phyloP scores from a whole-genome alignment of 1,284 basidiomycete species.

The Moesziomyces parantarcticus region DNA sequence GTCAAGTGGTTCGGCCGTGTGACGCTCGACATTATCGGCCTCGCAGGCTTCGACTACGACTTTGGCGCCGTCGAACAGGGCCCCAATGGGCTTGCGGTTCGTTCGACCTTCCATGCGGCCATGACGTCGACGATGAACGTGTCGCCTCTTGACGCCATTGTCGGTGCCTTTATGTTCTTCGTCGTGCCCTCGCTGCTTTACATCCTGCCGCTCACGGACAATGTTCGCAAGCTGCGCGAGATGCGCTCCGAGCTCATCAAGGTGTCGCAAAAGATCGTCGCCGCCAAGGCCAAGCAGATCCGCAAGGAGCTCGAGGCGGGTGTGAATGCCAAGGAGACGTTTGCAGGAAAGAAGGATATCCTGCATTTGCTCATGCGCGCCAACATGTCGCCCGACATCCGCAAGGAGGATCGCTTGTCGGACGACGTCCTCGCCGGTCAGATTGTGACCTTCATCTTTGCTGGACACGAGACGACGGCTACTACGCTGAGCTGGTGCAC shows the following conservation, averaged over 20 bases:
- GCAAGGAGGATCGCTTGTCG: slow-evolving; percentile 33
- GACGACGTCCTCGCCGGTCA: slow-evolving; percentile 56
- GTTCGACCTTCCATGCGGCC: slow-evolving; percentile 45
- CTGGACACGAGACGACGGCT: slow-evolving; percentile 63
- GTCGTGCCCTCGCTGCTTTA: slow-evolving; percentile 44
- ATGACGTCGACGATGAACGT: slow-evolving; percentile 53
- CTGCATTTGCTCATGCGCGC: slow-evolving; percentile 47
- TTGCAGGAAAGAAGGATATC: slow-evolving; percentile 50
- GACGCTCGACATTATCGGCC: slow-evolving; percentile 51
- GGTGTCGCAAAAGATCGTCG: slow-evolving; percentile 39
- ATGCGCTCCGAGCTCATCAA: slow-evolving; percentile 45
- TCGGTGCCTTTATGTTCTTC: slow-evolving; percentile 51
- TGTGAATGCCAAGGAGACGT: slow-evolving; percentile 43
- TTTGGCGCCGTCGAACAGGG: slow-evolving; percentile 50
- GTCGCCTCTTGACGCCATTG: slow-evolving; percentile 35
- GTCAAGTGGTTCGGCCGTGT: slow-evolving; percentile 50
- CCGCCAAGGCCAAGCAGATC: slow-evolving; percentile 39
- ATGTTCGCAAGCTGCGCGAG: slow-evolving; percentile 42
- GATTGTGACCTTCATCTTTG: slow-evolving; percentile 62
- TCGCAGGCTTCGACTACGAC: slow-evolving; percentile 51
- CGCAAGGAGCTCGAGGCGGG: slow-evolving; percentile 44
- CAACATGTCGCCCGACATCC: slow-evolving; percentile 50
- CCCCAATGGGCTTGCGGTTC: slow-evolving; percentile 40
- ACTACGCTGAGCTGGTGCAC: slow-evolving; percentile 61
- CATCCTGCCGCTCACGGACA: slow-evolving; percentile 46